These are phyloP conservation scores for Sarocladium strictum DNA, from an alignment of 2,329 filamentous ascomycete genomes.

Conservation along the genomic window DNA sequence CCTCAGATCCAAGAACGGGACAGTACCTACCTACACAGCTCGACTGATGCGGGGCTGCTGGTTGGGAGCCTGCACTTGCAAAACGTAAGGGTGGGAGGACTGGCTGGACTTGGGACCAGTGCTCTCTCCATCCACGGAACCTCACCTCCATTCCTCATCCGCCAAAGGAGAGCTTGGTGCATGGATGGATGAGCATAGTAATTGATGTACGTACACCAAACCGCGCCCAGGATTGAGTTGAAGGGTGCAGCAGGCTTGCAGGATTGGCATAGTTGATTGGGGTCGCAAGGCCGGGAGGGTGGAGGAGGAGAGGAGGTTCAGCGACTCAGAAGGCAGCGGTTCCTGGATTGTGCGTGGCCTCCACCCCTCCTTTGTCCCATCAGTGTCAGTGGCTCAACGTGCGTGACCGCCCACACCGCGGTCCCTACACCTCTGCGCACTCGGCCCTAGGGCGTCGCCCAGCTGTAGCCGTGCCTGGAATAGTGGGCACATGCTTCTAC, in stretches of 20 bases:
- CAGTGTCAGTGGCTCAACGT: neutral
- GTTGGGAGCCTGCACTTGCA: neutral
- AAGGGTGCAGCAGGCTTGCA: conserved; percentile 3
- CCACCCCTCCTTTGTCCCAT: neutral
- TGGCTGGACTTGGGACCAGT: neutral
- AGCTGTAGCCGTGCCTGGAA: neutral
- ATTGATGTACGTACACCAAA: too few relatives aligned
- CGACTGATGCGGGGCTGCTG: neutral
- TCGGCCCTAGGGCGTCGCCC: neutral
- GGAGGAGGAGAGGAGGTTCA: neutral
- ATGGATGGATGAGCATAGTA: too few relatives aligned
- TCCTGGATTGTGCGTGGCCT: neutral
- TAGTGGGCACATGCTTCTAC: neutral
- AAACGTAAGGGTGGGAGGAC: neutral
- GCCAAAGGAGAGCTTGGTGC: too few relatives aligned
- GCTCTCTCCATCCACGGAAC: too few relatives aligned
- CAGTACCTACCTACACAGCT: too few relatives aligned
- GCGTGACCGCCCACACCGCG: neutral
- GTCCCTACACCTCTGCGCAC: neutral
- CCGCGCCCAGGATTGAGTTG: neutral
- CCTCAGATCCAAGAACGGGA: neutral
- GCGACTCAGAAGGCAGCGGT: neutral
- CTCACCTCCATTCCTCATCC: too few relatives aligned
- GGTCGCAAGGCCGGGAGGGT: neutral
- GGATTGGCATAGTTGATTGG: neutral